Evolutionary conservation across 805 yeast genomes (phyloP).

Genomic region (Pichia kluyveri): DNA sequence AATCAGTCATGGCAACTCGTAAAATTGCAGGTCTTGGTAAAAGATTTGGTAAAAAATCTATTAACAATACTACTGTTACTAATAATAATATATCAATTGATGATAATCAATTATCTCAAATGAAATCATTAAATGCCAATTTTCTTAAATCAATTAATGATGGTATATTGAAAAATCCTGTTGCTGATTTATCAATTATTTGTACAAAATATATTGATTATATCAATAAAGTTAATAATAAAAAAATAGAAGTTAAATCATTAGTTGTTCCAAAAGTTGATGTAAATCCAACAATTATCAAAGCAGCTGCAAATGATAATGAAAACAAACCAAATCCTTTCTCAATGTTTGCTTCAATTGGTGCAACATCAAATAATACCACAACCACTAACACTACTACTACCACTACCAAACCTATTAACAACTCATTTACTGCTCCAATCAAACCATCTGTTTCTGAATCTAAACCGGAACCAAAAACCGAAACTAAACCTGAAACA

Average conservation of each 20-base stretch:
- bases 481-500: not conserved
- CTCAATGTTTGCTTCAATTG: constrained; percentile 6
- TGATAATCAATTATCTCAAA: constrained; percentile 31
- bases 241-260: constrained; percentile 18
- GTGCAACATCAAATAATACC: not conserved
- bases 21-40: constrained; percentile 40
- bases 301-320: not conserved
- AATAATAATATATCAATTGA: not conserved
- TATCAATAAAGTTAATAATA: constrained; percentile 30
- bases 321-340: constrained; percentile 9
- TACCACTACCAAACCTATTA: not conserved
- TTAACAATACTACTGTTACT: too few species aligned
- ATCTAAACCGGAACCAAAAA: not conserved
- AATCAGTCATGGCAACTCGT: constrained; percentile 55
- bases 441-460: constrained; percentile 2
- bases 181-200: constrained; percentile 47
- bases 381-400: not conserved
- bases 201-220: constrained; percentile 53
- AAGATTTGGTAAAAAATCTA: constrained; percentile 2
- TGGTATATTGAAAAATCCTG: constrained; percentile 34
- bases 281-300: constrained; percentile 9
- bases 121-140: constrained; percentile 58
- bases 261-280: constrained; percentile 18
- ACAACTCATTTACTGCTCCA: not conserved
- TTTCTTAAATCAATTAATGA: constrained; percentile 42